phyloP scores from a whole-genome alignment of 1,284 basidiomycete genomes.

The Boletus calvinii region DNA sequence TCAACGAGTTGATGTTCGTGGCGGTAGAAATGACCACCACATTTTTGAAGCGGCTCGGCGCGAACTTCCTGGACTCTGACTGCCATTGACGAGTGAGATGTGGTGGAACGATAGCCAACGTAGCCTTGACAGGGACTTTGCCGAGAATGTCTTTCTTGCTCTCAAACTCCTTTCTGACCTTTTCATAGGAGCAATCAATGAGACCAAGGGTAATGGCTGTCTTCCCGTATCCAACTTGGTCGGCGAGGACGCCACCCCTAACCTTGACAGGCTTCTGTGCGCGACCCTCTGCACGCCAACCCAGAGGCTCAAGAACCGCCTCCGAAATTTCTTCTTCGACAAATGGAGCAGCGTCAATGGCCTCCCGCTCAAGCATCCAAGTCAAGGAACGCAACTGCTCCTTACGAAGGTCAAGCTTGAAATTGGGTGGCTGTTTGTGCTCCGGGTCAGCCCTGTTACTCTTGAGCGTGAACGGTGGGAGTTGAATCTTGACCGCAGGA shows the following conservation, averaged over 20 bases:
- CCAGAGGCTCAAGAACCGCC: conserved; percentile 79
- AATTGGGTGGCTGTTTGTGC: conserved; percentile 77
- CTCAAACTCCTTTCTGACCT: conserved; percentile 59
- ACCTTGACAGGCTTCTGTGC: conserved; percentile 76
- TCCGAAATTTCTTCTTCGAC: conserved; percentile 94
- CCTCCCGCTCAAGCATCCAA: conserved; percentile 92
- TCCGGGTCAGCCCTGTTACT: conserved; percentile 80
- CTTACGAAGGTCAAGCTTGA: conserved; percentile 68
- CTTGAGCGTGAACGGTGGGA: conserved; percentile 65
- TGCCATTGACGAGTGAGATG: conserved; percentile 91
- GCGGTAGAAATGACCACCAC: conserved; percentile 73
- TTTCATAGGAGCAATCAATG: conserved; percentile 66
- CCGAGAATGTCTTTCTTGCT: conserved; percentile 53
- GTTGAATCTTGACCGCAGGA: conserved; percentile 58
- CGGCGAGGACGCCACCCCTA: conserved; percentile 90
- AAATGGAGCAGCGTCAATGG: conserved; percentile 65
- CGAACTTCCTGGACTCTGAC: conserved; percentile 84
- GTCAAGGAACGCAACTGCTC: conserved; percentile 89
- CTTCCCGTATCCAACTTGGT: conserved; percentile 96
- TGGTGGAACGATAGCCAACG: conserved; percentile 85
- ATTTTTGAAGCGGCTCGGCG: conserved; percentile 58
- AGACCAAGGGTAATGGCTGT: conserved; percentile 93
- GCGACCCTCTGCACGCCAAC: conserved; percentile 92
- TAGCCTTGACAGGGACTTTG: conserved; percentile 75
- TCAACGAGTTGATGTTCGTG: conserved; percentile 69